phyloP scores from a whole-genome alignment of 495 filamentous ascomycete species.

The Astrothelium subdiscretum region DNA sequence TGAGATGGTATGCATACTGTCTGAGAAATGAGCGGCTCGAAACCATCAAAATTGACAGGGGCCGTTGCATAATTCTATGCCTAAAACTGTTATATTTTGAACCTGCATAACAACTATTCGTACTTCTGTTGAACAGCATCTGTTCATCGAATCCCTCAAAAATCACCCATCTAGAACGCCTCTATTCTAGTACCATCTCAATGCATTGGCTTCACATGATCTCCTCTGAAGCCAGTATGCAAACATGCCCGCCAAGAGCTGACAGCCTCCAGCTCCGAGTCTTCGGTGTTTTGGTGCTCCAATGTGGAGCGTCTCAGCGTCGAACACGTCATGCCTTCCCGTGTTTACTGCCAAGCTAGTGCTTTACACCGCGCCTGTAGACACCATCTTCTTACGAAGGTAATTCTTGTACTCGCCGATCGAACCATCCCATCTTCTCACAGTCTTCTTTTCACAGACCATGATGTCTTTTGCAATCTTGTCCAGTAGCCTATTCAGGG shows the following conservation, averaged over 20 bases:
- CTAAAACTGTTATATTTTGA: no score
- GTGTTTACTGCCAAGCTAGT: background rate
- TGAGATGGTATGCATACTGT: no score
- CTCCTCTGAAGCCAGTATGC: background rate
- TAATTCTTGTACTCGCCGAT: constrained; percentile 97
- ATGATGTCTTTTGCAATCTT: constrained; percentile 99
- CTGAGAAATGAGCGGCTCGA: no score
- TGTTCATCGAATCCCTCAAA: no score
- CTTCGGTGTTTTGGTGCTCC: background rate
- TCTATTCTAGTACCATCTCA: background rate
- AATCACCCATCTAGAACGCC: no score
- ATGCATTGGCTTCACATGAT: background rate
- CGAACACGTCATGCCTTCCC: background rate
- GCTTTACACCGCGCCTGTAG: constrained; percentile 48
- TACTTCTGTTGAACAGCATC: no score
- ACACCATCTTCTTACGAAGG: constrained; percentile 94
- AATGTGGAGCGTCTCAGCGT: background rate
- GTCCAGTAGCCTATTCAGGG: constrained; percentile 64
- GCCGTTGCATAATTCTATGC: no score
- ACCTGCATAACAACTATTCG: no score
- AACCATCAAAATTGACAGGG: no score
- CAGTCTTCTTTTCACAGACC: constrained; percentile 93
- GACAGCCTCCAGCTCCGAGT: background rate
- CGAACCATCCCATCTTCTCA: constrained; percentile 73
- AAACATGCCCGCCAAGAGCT: background rate